A percentile compares a stretch with the other conserved stretches of the same genome.
phyloP scores from a whole-genome alignment of 805 yeast genomes.

The Gaillardinia entomophila region DNA sequence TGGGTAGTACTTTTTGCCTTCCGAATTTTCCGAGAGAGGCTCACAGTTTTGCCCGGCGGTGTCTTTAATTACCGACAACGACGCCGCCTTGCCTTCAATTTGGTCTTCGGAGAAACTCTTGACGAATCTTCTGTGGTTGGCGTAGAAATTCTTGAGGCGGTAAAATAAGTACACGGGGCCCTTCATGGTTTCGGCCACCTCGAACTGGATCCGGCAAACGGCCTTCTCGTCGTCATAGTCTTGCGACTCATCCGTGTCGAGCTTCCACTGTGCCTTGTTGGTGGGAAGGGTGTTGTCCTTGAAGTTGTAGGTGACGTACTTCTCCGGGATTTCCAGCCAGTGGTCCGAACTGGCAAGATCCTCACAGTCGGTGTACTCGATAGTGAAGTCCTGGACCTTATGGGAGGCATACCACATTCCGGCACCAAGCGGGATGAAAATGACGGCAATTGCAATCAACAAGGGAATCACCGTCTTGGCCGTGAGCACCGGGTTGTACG shows the following conservation, averaged over 20 bases:
- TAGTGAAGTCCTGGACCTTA: conserved; percentile 31
- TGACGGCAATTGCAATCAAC: conserved; percentile 30
- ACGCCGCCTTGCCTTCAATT: conserved; percentile 34
- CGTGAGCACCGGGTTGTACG: conserved; percentile 42
- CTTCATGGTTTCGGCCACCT: conserved; percentile 24
- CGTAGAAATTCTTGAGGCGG: conserved; percentile 35
- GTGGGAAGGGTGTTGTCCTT: conserved; percentile 5
- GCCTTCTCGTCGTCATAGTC: conserved; percentile 43
- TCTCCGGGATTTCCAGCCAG: conserved; percentile 33
- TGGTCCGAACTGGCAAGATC: conserved; percentile 21
- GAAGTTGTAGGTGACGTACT: conserved; percentile 35
- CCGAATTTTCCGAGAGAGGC: conserved; percentile 28
- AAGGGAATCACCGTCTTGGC: conserved; percentile 38
- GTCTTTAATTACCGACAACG: conserved; percentile 25
- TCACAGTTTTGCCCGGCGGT: conserved; percentile 42
- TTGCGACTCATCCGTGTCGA: conserved; percentile 36
- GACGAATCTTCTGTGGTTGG: conserved; percentile 40
- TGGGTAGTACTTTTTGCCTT: conserved; percentile 60
- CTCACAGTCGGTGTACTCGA: conserved; percentile 39
- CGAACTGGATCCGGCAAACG: conserved; percentile 40
- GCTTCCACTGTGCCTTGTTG: conserved; percentile 29
- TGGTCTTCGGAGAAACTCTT: conserved; percentile 41
- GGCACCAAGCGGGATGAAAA: conserved; percentile 40
- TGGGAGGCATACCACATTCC: conserved; percentile 44
- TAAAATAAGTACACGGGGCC: conserved; percentile 40